Percentiles rank a stretch among this genome's conserved stretches.
phyloP scores from a whole-genome alignment of 805 yeast genomes.

The Saturnispora sekii region DNA sequence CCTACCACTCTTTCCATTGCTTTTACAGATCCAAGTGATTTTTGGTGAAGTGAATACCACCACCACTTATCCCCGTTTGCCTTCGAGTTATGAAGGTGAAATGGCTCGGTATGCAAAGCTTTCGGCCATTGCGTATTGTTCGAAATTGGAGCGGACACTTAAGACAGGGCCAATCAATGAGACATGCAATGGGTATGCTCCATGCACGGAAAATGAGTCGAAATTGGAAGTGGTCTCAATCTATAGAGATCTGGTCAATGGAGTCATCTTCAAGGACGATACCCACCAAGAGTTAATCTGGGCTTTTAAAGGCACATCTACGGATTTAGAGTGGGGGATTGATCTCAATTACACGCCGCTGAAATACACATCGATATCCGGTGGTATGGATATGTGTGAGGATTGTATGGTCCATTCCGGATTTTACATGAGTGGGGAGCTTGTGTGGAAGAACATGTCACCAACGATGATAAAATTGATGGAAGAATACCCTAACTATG shows the following conservation, averaged over 20 bases:
- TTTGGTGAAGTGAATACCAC: no score
- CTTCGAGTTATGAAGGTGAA: not conserved
- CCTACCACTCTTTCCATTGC: no score
- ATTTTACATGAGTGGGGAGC: slow-evolving; percentile 38
- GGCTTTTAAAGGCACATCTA: slow-evolving; percentile 56
- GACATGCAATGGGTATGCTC: not conserved
- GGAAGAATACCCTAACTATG: slow-evolving; percentile 36
- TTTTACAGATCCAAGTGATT: no score
- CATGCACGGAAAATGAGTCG: not conserved
- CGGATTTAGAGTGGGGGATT: slow-evolving; percentile 50
- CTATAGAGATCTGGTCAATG: slow-evolving; percentile 43
- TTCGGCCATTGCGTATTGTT: slow-evolving; percentile 1
- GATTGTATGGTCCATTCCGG: slow-evolving; percentile 59
- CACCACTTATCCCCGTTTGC: not conserved
- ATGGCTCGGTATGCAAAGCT: not conserved
- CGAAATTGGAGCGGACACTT: not conserved
- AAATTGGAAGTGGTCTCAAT: slow-evolving; percentile 10
- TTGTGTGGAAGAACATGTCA: slow-evolving; percentile 32
- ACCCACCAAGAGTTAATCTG: slow-evolving; percentile 33
- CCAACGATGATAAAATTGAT: slow-evolving; percentile 28
- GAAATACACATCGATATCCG: slow-evolving; percentile 27
- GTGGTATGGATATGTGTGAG: slow-evolving; percentile 29
- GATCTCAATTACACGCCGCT: slow-evolving; percentile 43
- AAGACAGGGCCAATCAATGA: not conserved
- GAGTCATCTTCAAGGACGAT: slow-evolving; percentile 44